Evolutionary conservation across 2,329 filamentous ascomycete genomes (phyloP).

Genomic region (Nothomitra cinnamomea): DNA sequence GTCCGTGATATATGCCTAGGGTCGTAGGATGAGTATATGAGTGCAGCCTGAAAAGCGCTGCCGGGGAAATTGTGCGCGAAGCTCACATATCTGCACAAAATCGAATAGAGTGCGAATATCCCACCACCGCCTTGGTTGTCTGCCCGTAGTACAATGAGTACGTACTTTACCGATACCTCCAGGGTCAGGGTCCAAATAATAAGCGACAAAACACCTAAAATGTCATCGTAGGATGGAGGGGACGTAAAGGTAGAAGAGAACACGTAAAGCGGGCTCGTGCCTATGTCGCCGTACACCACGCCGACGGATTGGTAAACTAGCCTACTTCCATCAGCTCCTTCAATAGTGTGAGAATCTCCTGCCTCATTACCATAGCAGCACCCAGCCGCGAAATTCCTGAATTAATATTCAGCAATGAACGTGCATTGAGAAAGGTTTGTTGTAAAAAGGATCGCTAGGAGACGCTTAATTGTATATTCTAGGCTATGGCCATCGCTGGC

Average conservation of each 20-base stretch:
- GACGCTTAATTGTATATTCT: too few species aligned
- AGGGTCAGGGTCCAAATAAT: constrained; percentile 53
- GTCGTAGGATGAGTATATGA: not conserved
- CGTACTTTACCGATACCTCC: constrained; percentile 54
- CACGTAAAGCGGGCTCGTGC: constrained; percentile 50
- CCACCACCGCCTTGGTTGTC: constrained; percentile 57
- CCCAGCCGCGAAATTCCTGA: too few species aligned
- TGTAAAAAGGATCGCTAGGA: too few species aligned
- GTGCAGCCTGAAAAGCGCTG: not conserved
- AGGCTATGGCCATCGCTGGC: too few species aligned
- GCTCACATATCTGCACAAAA: constrained; percentile 41
- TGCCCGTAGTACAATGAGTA: constrained; percentile 45
- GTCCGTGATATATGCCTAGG: constrained; percentile 38
- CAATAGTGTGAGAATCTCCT: too few species aligned
- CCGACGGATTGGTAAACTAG: constrained; percentile 48
- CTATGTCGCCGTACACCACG: constrained; percentile 55
- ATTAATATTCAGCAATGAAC: too few species aligned
- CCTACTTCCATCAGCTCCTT: too few species aligned
- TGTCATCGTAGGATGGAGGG: constrained; percentile 37
- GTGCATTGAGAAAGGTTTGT: too few species aligned
- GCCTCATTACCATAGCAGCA: too few species aligned
- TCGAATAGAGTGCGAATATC: constrained; percentile 48
- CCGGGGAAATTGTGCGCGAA: not conserved
- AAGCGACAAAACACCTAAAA: constrained; percentile 48
- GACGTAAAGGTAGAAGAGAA: constrained; percentile 50